Percentiles rank a stretch among this genome's conserved stretches.
phyloP scores from a whole-genome alignment of 345 rosid genomes.

The Eucalyptus tenuipes region DNA sequence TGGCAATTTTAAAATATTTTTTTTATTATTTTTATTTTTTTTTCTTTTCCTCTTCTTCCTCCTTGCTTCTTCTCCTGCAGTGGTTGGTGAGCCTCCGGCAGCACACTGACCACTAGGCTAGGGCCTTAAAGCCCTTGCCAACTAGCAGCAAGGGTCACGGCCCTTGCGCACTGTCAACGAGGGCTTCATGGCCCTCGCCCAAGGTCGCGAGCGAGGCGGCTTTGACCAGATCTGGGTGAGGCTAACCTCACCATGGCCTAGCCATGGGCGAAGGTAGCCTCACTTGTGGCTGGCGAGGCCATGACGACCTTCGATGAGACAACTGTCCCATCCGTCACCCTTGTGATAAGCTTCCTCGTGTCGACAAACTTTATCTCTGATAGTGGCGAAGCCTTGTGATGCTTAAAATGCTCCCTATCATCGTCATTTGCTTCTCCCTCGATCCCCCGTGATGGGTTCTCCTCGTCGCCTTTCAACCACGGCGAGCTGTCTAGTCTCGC shows the following conservation, averaged over 20 bases:
- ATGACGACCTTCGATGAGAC: background rate
- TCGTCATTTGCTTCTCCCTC: conserved; percentile 3
- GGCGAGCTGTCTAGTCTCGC: conserved; percentile 46
- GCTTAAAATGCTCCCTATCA: conserved; percentile 30
- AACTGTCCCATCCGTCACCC: conserved; percentile 45
- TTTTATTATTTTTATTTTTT: too few relatives aligned
- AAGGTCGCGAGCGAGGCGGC: too few relatives aligned
- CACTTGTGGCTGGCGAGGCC: too few relatives aligned
- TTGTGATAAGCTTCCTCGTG: conserved; percentile 61
- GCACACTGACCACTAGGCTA: too few relatives aligned
- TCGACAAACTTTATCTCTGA: conserved; percentile 51
- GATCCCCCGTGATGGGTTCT: background rate
- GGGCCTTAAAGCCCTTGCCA: too few relatives aligned
- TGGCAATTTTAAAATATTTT: too few relatives aligned
- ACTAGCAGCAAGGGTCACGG: too few relatives aligned
- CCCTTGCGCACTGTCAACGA: fast-evolving
- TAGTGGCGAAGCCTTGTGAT: conserved; percentile 59
- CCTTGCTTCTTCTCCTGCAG: too few relatives aligned
- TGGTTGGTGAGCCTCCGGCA: fast-evolving
- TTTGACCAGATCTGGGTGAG: too few relatives aligned
- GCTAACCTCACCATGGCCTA: too few relatives aligned
- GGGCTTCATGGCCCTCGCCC: too few relatives aligned
- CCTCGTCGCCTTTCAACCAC: conserved; percentile 10
- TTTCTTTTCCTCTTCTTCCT: too few relatives aligned
- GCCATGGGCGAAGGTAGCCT: fast-evolving